These are phyloP conservation scores for Gossypium anomalum DNA, from an alignment of 345 rosid species.

Conservation along the genomic window DNA sequence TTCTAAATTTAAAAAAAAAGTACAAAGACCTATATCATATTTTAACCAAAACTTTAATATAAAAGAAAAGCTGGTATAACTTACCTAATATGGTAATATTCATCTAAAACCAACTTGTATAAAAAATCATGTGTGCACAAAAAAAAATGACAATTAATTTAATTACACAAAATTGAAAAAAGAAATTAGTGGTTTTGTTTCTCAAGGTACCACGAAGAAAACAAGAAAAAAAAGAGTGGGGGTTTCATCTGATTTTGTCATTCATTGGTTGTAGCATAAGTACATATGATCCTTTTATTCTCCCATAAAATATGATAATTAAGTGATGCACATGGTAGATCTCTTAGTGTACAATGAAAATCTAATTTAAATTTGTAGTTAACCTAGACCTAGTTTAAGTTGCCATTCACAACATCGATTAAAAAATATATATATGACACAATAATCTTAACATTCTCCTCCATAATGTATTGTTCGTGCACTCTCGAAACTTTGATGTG, in stretches of 20 bases:
- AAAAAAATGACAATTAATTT: neutral
- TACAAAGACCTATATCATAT: no score
- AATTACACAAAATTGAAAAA: neutral
- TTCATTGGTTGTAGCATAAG: neutral
- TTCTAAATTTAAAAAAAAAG: no score
- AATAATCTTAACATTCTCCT: constrained; percentile 3
- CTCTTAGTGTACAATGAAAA: neutral
- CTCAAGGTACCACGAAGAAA: neutral
- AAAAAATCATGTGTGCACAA: neutral
- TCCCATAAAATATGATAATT: neutral
- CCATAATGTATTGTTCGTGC: constrained; percentile 7
- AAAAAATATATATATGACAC: neutral
- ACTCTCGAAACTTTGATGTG: neutral
- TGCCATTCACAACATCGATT: neutral
- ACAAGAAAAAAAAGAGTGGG: neutral
- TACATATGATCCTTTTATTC: neutral
- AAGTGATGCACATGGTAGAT: neutral
- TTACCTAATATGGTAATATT: neutral
- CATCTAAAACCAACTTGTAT: neutral
- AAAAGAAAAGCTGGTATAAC: neutral
- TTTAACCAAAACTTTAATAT: no score
- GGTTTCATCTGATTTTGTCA: neutral
- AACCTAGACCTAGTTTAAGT: neutral
- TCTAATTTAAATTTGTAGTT: neutral
- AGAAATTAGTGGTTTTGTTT: neutral